Evolutionary conservation across 108 stramenopile species (phyloP).

Genomic region (Aurantiochytrium sp.): DNA sequence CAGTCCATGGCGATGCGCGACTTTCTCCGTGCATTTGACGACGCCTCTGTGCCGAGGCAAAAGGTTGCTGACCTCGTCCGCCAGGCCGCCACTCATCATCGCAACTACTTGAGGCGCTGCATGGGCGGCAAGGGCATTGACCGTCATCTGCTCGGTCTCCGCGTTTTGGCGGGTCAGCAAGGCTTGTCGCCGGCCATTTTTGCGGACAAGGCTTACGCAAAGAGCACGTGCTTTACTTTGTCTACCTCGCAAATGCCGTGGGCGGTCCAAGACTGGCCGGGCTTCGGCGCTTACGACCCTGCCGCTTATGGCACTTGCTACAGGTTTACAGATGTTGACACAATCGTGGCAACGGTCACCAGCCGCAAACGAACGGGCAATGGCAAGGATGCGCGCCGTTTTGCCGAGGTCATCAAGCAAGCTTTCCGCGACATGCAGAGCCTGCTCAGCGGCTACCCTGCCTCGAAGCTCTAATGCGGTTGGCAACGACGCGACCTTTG

Average conservation of each 20-base stretch:
- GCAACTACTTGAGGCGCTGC: background rate
- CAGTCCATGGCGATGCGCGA: background rate
- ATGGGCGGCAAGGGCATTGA: conserved; percentile 9
- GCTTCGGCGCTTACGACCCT: conserved; percentile 14
- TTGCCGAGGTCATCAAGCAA: background rate
- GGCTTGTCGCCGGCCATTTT: background rate
- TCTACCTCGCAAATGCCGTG: background rate
- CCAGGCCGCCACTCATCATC: background rate
- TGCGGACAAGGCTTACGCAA: background rate
- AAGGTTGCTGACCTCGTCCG: background rate
- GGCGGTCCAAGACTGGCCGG: background rate
- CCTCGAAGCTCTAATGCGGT: background rate
- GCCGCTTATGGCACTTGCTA: background rate
- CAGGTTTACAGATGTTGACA: background rate
- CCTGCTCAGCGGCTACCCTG: background rate
- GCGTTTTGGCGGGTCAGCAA: background rate
- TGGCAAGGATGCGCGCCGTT: background rate
- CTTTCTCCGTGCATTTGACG: background rate
- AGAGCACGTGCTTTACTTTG: background rate
- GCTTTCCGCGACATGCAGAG: background rate
- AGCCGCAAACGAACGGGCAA: background rate
- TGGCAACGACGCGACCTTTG: background rate
- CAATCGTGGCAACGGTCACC: background rate
- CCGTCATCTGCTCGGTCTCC: background rate
- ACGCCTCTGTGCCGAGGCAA: background rate